phyloP scores from a whole-genome alignment of 306 rosid genomes.

The Vigna trinervia region DNA sequence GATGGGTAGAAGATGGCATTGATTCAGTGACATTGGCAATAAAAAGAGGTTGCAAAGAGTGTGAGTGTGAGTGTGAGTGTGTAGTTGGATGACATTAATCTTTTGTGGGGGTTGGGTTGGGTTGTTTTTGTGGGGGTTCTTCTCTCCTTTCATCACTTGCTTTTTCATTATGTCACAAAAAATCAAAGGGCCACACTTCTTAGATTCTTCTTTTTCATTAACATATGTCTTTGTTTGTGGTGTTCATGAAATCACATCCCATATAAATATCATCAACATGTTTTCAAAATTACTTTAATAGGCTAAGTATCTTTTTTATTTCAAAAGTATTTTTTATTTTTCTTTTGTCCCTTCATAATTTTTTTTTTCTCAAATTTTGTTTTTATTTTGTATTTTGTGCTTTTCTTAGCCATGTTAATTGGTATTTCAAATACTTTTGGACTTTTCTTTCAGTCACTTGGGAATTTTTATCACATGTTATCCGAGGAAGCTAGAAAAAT shows the following conservation, averaged over 20 bases:
- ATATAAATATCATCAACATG: background rate
- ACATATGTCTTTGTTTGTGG: background rate
- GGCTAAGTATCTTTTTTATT: too few relatives aligned
- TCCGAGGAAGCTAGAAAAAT: too few relatives aligned
- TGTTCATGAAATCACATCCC: slow-evolving; percentile 3
- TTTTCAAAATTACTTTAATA: background rate
- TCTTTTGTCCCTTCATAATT: too few relatives aligned
- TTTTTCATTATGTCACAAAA: slow-evolving; percentile 33
- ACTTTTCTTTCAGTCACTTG: too few relatives aligned
- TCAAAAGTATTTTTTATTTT: too few relatives aligned
- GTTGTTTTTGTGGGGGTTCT: background rate
- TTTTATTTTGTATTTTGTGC: too few relatives aligned
- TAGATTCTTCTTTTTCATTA: background rate
- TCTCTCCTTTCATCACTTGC: slow-evolving; percentile 23
- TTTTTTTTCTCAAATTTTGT: too few relatives aligned
- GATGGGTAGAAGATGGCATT: slow-evolving; percentile 52
- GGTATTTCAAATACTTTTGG: too few relatives aligned
- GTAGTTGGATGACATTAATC: slow-evolving; percentile 53
- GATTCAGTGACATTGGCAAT: slow-evolving; percentile 49
- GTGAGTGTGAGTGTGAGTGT: background rate
- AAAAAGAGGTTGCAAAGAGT: slow-evolving; percentile 43
- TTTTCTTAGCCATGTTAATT: too few relatives aligned
- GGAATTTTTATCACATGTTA: too few relatives aligned
- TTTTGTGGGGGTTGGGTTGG: slow-evolving; percentile 30
- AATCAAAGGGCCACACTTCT: slow-evolving; percentile 30